Evolutionary conservation across 495 filamentous ascomycete species (phyloP).

Genomic region (Talaromyces stipitatus): DNA sequence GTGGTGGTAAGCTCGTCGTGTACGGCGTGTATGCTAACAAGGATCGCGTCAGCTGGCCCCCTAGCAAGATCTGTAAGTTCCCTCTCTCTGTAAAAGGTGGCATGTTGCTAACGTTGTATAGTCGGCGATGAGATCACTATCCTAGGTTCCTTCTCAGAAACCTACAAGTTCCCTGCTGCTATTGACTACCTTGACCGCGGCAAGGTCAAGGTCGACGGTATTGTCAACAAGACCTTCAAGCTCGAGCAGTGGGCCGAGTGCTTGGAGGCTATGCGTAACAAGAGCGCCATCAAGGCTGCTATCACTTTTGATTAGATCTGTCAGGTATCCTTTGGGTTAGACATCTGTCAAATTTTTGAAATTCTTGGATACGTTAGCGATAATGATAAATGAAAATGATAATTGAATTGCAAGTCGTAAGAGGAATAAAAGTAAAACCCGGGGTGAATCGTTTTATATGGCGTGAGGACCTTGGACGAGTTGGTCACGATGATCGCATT

Average conservation of each 20-base stretch:
- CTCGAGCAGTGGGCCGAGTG: slow-evolving; percentile 39
- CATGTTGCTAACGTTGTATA: slow-evolving; percentile 18
- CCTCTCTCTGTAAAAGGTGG: background rate
- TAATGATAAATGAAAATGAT: background rate
- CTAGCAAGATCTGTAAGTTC: slow-evolving; percentile 54
- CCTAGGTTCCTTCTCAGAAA: slow-evolving; percentile 60
- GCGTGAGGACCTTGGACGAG: background rate
- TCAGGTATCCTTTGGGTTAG: background rate
- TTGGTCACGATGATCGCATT: background rate
- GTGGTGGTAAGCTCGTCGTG: slow-evolving; percentile 62
- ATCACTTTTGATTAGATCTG: slow-evolving; percentile 54
- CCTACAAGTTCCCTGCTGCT: slow-evolving; percentile 66
- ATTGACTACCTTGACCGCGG: slow-evolving; percentile 62
- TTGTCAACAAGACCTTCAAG: slow-evolving; percentile 46
- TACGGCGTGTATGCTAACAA: slow-evolving; percentile 59
- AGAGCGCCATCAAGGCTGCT: slow-evolving; percentile 63
- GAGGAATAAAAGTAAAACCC: background rate
- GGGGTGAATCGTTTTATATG: background rate
- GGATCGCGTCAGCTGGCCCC: slow-evolving; percentile 55
- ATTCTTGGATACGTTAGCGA: background rate
- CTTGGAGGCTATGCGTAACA: slow-evolving; percentile 45
- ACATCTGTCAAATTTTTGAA: background rate
- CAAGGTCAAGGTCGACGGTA: slow-evolving; percentile 52
- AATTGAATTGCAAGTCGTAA: background rate
- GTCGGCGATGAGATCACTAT: slow-evolving; percentile 59